Base-by-base conservation (phyloP, 2,329 filamentous ascomycete genomes). In the Endoconidiophora polonica region DNA sequence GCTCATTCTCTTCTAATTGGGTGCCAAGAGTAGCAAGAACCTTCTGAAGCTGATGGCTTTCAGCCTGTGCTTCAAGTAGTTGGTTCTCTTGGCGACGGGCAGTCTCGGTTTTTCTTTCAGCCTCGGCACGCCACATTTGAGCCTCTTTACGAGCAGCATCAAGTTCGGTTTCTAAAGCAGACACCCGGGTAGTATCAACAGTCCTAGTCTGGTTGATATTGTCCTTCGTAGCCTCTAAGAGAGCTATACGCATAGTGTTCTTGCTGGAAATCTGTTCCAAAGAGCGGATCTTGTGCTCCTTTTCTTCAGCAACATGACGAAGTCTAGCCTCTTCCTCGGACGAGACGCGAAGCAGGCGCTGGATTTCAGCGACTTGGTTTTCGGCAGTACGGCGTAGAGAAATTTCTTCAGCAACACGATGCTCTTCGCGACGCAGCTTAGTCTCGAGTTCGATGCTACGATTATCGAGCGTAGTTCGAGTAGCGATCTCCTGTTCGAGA, bases 1-100 rank as follows among this genome's bases (percentile, higher is more conserved):
- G 79, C 59, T 88, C 79, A 59, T 86, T 90, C 66, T 94, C 88
- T 59, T 91, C 81, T 40, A 91, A 76, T 60, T 94, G 87, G 43
- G 75, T 75, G 54, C 80, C 78, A 50, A 94, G 71, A 20, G 79
- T 81, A 54, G 81, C 77, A 52, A 94, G 77, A 26, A 80, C 79
- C 60, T 76, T 79, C 57, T 80, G 79, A 51, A 95, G 69, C 56
- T 82, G 80, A 62, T 82, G 85, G 57, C 85, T 87, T 59, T 78
- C 73, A 5, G 72, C 70, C 7, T 69, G 56, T 2, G 67, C 65
- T 39, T 72, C 65, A 10, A 64, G 60, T 20, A 76, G 62, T 37
- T 77, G 73, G 42, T 68, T 66, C 36, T 68, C 65, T 55, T 68
- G 68, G 49, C 70, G 68, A 40, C 69, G 67, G 40, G 69, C 67